Base-by-base conservation (phyloP, 768 basidiomycete species). In the Psilocybe subaeruginosa region DNA sequence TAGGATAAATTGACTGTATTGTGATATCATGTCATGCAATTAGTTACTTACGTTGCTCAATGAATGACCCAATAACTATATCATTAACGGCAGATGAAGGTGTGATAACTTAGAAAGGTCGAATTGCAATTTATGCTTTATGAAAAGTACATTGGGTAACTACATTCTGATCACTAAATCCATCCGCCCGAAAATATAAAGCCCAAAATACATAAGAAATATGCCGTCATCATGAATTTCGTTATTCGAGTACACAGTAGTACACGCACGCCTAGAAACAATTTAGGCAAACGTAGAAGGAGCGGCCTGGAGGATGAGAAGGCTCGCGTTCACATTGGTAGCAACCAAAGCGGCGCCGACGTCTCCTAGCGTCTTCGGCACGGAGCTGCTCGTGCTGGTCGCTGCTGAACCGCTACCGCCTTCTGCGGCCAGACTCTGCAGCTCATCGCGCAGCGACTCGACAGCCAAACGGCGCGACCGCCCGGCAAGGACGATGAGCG, bases 291-390 rank as follows among this genome's bases (percentile, higher is more conserved):
- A n/a, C 11, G 51, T 31, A 8, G 60, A 56, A 14, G 64, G 67
- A 41, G 70, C 66, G 27, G 86, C 83, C 67, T 90, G 89, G 59
- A 87, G 59, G 7, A 90, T 80, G 4, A 89, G 68, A 60, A 89
- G 70, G 63, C 81, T 85, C 1, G 81, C 81, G 45, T 75, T 70
- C 9, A 77, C 73, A 54, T 80, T 85, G 27, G 79, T 77, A 2
- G 83, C 82, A 0, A 92, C 85, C 58, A 93, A 69, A 14, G 85
- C 88, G 8, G 89, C 85, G 29, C 87, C 90, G 1, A 90, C 85
- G 70, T 92, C 89, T 0, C 93, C 93, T 1, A 93, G 69, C 0
- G 91, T 91, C 77, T 89, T 89, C 8, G 85, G 72, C 29, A 92
- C 77, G 56, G 88, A 86, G 3, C 83, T 78, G 23, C 82, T 71